Percentiles rank a stretch among this genome's conserved stretches.
These are phyloP conservation scores for Tuber borchii DNA, from an alignment of 495 filamentous ascomycete genomes.

Conservation along the genomic window DNA sequence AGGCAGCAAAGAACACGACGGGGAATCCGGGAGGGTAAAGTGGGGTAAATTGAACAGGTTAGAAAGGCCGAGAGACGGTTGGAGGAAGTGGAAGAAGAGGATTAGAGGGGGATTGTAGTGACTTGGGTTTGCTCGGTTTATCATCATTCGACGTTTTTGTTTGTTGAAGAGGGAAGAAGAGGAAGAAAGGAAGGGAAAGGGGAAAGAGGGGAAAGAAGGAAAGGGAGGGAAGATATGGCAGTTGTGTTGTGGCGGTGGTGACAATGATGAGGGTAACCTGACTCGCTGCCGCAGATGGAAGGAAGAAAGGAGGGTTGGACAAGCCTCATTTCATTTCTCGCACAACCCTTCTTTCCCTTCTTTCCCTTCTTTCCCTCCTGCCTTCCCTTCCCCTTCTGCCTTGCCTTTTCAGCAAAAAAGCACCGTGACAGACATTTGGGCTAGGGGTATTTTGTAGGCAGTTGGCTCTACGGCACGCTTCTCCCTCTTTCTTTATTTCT, in stretches of 20 bases:
- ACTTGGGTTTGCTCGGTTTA: conserved; percentile 3
- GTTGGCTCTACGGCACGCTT: background rate
- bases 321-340: background rate
- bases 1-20: background rate
- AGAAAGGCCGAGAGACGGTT: background rate
- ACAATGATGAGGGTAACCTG: background rate
- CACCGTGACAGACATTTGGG: background rate
- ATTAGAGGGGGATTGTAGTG: background rate
- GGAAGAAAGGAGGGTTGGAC: background rate
- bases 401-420: background rate
- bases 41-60: background rate
- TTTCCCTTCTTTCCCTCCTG: background rate
- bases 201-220: background rate
- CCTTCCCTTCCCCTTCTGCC: background rate
- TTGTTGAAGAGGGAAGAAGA: background rate
- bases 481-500: background rate
- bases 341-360: background rate
- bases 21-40: background rate
- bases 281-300: background rate
- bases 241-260: background rate
- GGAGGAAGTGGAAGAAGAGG: background rate
- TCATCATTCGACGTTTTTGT: background rate
- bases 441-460: background rate
- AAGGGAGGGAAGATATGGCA: background rate
- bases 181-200: background rate